Evolutionary conservation across 2,329 filamentous ascomycete species (phyloP).

Genomic region (Hymenoscyphus salicellus): DNA sequence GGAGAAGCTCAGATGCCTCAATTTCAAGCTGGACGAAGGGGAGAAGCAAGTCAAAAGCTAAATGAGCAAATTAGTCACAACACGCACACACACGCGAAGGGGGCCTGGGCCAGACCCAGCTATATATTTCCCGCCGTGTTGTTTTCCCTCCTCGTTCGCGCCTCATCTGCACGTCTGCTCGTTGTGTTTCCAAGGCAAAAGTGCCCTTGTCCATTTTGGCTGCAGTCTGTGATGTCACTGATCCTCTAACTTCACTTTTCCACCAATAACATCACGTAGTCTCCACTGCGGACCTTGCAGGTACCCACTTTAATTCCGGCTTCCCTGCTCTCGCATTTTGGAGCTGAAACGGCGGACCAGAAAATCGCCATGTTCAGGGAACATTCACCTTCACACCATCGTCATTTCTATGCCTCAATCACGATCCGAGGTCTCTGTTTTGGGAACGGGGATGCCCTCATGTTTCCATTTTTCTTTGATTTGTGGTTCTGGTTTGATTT

Average conservation of each 20-base stretch:
- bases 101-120: background rate
- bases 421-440: background rate
- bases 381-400: background rate
- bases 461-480: too few relatives aligned
- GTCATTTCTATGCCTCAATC: background rate
- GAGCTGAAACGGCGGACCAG: background rate
- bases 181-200: background rate
- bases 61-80: background rate
- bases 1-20: background rate
- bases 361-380: background rate
- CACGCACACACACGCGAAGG: background rate
- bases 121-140: background rate
- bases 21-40: background rate
- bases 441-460: too few relatives aligned
- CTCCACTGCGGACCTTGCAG: background rate
- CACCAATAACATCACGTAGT: background rate
- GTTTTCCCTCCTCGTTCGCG: background rate
- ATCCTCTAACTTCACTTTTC: background rate
- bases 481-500: too few relatives aligned
- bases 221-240: background rate
- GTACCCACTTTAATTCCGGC: background rate
- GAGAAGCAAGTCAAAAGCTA: background rate
- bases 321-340: background rate
- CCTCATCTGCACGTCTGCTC: background rate
- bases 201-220: background rate